Conservation (phyloP, 805 yeast species). For the Monosporozyma servazzii region DNA sequence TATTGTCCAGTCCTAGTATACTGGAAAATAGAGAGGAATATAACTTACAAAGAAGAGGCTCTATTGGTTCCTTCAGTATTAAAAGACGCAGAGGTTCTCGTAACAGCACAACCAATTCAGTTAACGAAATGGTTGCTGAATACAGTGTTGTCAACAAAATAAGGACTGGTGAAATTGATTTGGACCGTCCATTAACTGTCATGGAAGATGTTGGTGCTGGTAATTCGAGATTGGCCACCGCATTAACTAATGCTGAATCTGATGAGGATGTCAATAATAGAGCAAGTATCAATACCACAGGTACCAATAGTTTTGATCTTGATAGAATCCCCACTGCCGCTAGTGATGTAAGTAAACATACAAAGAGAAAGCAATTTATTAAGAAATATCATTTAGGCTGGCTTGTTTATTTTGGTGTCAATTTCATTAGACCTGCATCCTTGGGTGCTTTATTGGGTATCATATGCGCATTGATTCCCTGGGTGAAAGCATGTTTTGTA, state of each 20-base stretch:
- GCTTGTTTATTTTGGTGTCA: slow-evolving; percentile 34
- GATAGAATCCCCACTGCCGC: slow-evolving; percentile 11
- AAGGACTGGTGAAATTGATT: slow-evolving; percentile 25
- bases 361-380: slow-evolving; percentile 20
- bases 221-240: slow-evolving; percentile 10
- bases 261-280: slow-evolving; percentile 1
- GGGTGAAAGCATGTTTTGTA: slow-evolving; percentile 65
- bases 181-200: slow-evolving; percentile 23
- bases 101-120: background rate
- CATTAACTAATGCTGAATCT: slow-evolving; percentile 1
- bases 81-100: background rate
- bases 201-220: slow-evolving; percentile 23
- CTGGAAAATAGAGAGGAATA: background rate
- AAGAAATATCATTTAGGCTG: slow-evolving; percentile 25
- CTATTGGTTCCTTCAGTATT: background rate
- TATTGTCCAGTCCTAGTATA: slow-evolving; percentile 3
- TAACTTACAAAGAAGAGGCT: background rate
- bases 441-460: slow-evolving; percentile 57
- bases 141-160: slow-evolving; percentile 30
- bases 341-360: slow-evolving; percentile 5
- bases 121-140: slow-evolving; percentile 30
- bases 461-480: slow-evolving; percentile 74
- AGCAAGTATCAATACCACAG: slow-evolving; percentile 1
- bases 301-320: slow-evolving; percentile 2
- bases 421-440: slow-evolving; percentile 64